Conservation (phyloP, 257 asterid species). For the Nicotiana attenuata region DNA sequence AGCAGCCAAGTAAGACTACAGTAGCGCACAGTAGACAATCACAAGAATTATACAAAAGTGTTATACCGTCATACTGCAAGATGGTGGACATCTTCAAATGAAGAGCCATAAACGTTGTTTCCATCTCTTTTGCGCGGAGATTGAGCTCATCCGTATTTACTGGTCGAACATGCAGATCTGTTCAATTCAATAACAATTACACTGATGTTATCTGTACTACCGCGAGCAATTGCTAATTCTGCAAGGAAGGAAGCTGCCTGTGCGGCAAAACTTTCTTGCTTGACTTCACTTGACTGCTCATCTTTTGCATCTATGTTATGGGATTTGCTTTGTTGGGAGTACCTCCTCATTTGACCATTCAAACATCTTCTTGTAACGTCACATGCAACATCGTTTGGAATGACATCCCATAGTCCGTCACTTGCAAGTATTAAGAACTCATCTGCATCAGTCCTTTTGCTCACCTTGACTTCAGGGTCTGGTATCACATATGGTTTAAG, state of each 20-base stretch:
- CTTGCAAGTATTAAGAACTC: conserved; percentile 60
- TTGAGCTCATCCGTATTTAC: not conserved
- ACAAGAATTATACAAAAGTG: not conserved
- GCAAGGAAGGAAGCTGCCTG: conserved; percentile 45
- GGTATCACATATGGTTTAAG: conserved; percentile 61
- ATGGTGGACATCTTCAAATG: not conserved
- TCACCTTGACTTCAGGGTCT: conserved; percentile 46
- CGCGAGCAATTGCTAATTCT: conserved; percentile 55
- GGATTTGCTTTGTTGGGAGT: not conserved
- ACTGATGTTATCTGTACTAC: conserved; percentile 54
- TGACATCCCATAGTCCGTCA: conserved; percentile 72
- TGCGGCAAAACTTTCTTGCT: conserved; percentile 6
- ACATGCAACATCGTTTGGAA: conserved; percentile 56
- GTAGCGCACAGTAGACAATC: not conserved
- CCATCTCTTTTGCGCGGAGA: not conserved
- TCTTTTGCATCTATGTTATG: not conserved
- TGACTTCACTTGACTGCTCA: not conserved
- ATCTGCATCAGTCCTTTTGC: conserved; percentile 24
- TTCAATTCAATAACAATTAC: conserved; percentile 39
- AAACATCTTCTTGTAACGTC: conserved; percentile 42
- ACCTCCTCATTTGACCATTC: conserved; percentile 23
- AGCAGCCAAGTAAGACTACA: not conserved
- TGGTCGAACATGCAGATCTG: not conserved
- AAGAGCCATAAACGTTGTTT: not conserved
- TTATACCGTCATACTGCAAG: not conserved